A percentile compares a stretch with the other conserved stretches of the same genome.
Conservation (phyloP, 1,284 basidiomycete genomes). For the Xerocomus minutiporus region DNA sequence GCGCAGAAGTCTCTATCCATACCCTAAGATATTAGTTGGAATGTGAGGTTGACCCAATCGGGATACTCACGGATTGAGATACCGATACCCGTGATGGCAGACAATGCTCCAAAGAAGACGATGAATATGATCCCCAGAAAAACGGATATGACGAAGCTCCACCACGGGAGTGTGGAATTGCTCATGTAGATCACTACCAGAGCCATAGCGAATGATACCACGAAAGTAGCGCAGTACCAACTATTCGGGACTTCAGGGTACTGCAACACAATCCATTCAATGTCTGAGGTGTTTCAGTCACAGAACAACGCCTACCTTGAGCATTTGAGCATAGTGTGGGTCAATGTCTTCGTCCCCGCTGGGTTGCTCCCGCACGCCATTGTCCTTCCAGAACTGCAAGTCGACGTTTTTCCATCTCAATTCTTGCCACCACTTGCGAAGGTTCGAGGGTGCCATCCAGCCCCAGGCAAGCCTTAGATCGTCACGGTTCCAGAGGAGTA, state of each 20-base stretch:
- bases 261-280: slow-evolving; percentile 18
- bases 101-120: slow-evolving; percentile 45
- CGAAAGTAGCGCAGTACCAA: slow-evolving; percentile 42
- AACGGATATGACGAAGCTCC: slow-evolving; percentile 42
- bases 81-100: slow-evolving; percentile 50
- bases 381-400: slow-evolving; percentile 44
- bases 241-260: slow-evolving; percentile 46
- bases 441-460: slow-evolving; percentile 35
- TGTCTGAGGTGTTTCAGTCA: not conserved
- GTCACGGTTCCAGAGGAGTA: slow-evolving; percentile 48
- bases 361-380: slow-evolving; percentile 34
- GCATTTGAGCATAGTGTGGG: slow-evolving; percentile 52
- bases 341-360: slow-evolving; percentile 36
- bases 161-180: slow-evolving; percentile 51
- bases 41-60: not conserved
- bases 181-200: slow-evolving; percentile 47
- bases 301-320: slow-evolving; percentile 35
- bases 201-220: slow-evolving; percentile 38
- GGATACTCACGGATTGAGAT: slow-evolving; percentile 42
- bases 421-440: slow-evolving; percentile 25
- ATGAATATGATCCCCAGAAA: slow-evolving; percentile 40
- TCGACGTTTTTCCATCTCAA: slow-evolving; percentile 31
- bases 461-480: slow-evolving; percentile 43
- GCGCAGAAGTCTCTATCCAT: slow-evolving; percentile 35
- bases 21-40: not conserved